Percentiles rank a stretch among this genome's conserved stretches.
phyloP scores from a whole-genome alignment of 768 basidiomycete species.

The Tulasnella sp. region DNA sequence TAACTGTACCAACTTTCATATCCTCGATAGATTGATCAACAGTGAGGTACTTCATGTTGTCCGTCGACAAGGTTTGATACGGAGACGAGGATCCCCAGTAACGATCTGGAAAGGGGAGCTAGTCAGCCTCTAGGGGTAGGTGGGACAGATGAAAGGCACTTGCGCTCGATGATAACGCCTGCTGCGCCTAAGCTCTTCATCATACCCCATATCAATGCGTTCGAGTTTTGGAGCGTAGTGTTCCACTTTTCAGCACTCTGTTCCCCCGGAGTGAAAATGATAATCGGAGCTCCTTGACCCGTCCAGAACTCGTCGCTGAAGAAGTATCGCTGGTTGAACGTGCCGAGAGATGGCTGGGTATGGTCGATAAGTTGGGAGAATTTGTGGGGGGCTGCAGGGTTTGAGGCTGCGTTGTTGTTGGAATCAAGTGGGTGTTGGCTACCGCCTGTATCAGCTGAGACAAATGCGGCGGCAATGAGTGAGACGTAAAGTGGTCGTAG shows the following conservation, averaged over 20 bases:
- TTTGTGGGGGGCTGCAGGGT: not conserved
- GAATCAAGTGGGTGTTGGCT: not conserved
- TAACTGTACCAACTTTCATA: not conserved
- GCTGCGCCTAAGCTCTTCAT: conserved; percentile 22
- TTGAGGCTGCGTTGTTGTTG: not conserved
- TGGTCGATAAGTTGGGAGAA: conserved; percentile 31
- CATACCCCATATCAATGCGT: not conserved
- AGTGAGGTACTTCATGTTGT: conserved; percentile 1
- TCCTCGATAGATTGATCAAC: conserved; percentile 22
- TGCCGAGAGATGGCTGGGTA: conserved; percentile 26
- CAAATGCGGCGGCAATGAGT: no score
- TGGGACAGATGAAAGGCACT: not conserved
- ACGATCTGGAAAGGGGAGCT: conserved; percentile 7
- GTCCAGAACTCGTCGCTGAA: conserved; percentile 13
- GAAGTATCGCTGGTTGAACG: conserved; percentile 31
- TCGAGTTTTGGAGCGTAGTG: not conserved
- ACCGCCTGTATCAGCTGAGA: not conserved
- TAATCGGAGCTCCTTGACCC: conserved; percentile 21
- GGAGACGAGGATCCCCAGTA: conserved; percentile 24
- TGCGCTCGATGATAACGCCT: conserved; percentile 27
- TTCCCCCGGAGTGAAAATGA: conserved; percentile 24
- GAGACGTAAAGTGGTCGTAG: no score
- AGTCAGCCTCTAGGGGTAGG: not conserved
- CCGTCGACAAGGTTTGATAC: not conserved
- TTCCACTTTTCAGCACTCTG: not conserved